Evolutionary conservation across 2,329 filamentous ascomycete genomes (phyloP), one percentile per base, ranked within the genome.

Genomic region (Stachybotrys echinatus): DNA sequence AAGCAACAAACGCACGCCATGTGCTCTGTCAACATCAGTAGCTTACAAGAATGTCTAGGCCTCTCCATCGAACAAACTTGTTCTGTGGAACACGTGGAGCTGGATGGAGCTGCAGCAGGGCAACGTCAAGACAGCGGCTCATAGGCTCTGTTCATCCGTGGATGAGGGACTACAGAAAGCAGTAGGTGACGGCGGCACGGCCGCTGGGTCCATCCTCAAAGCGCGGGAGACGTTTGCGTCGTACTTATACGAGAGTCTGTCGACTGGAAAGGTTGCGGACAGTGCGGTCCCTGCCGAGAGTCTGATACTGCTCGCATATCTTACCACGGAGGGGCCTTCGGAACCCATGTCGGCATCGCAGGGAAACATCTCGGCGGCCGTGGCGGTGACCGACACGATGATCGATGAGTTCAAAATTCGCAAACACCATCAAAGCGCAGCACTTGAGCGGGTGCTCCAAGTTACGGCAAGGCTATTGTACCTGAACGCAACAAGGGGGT

Each of bases 391-490:
- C 48, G 70, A 64, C 31, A 58, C 55, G 10, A 74, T 70, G 50
- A 78, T 74, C 8, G 56, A 61, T 1, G 74, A 74, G 4, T 65
- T 83, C 5, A 58, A 62, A 5, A 61, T 68, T 3, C 71, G 69
- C 31, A 60, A 65, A 6, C 56, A 65, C 6, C 60, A 58, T 6
- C 44, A 54, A 0, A 66, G 68, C 7, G 54, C 67, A 0, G 60
- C 69, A 2, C 77, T 82, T 37, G 88, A 95, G 64, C 69, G 79
- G 1, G 69, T 90, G 0, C 78, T 92, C 17, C 89, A 95, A 68
- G 76, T 77, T 50, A 80, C 84, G 23, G 77, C 85, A 6, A 77
- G 74, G 8, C 69, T 96, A 0, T 67, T 96, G 1, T 80, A 83
- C 52, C 68, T 82, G 53, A 85, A 95, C 64, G 74, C 84, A 38